Evolutionary conservation across 2,329 filamentous ascomycete species (phyloP).

Genomic region (Trichoderma aggressivum): DNA sequence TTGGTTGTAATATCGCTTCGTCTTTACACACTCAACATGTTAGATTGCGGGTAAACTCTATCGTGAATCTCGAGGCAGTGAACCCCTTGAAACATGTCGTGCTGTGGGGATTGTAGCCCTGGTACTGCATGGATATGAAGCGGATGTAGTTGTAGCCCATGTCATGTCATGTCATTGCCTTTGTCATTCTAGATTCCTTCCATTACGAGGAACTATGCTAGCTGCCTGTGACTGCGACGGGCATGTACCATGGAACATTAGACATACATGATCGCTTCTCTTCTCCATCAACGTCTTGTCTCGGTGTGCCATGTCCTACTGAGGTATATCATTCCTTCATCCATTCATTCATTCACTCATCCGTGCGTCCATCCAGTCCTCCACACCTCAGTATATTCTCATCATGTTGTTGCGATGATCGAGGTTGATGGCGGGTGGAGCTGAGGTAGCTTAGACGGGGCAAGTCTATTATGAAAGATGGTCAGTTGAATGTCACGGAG

Average conservation of each 20-base stretch:
- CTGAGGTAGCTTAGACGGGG: slow-evolving; percentile 29
- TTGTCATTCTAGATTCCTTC: not conserved
- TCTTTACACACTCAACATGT: slow-evolving; percentile 12
- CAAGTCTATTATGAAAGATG: slow-evolving; percentile 29
- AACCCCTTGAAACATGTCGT: not conserved
- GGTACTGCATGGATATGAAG: not conserved
- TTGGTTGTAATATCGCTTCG: slow-evolving; percentile 17
- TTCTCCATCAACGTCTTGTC: not conserved
- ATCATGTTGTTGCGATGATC: not conserved
- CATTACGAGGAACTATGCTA: not conserved
- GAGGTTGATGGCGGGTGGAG: not conserved
- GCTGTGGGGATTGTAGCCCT: not conserved
- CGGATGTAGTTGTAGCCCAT: not conserved
- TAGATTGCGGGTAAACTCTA: slow-evolving; percentile 2
- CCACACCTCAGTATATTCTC: not conserved
- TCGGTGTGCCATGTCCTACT: not conserved
- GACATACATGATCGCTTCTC: not conserved
- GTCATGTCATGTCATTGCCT: not conserved
- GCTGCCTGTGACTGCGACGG: not conserved
- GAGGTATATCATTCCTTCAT: not conserved
- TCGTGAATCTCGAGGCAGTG: not conserved
- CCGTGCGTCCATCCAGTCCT: not conserved
- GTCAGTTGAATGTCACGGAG: not conserved
- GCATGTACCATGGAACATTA: not conserved
- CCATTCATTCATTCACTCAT: not conserved